These are phyloP conservation scores for Globomyces sp. DNA, from an alignment of 371 early-diverging fungal species.

Conservation along the genomic window DNA sequence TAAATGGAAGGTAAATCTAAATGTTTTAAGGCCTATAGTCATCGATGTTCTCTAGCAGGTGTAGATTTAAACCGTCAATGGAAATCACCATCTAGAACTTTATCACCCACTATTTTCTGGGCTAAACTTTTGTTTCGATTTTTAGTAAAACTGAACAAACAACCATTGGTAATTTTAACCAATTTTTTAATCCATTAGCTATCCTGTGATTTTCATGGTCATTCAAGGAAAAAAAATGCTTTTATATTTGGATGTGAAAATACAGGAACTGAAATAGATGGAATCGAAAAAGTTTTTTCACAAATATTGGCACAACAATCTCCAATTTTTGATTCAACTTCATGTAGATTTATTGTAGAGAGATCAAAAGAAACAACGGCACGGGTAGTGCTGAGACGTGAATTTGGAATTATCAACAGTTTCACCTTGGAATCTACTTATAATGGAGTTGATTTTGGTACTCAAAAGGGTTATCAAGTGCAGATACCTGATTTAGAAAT, in stretches of 20 bases:
- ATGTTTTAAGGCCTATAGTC: constrained; percentile 1
- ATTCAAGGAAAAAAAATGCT: constrained; percentile 46
- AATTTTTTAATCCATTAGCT: constrained; percentile 11
- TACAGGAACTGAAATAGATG: constrained; percentile 24
- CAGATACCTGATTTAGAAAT: constrained; percentile 25
- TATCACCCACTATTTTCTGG: constrained; percentile 32
- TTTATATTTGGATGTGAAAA: constrained; percentile 48
- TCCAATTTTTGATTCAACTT: constrained; percentile 34
- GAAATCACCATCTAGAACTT: constrained; percentile 20
- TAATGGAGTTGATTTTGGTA: constrained; percentile 38
- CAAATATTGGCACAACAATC: constrained; percentile 25
- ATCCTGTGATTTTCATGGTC: constrained; percentile 48
- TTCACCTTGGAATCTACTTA: constrained; percentile 47
- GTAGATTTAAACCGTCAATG: constrained; percentile 50
- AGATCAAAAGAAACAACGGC: constrained; percentile 44
- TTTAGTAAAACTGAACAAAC: constrained; percentile 16
- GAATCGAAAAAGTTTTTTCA: constrained; percentile 34
- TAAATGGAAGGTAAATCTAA: constrained; percentile 18
- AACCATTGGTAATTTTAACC: constrained; percentile 4
- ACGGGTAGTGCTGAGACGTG: constrained; percentile 36
- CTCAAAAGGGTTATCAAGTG: constrained; percentile 30
- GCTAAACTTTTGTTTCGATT: constrained; percentile 27
- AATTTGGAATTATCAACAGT: constrained; percentile 36
- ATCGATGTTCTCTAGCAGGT: constrained; percentile 47
- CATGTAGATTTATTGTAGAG: constrained; percentile 36